These are phyloP conservation scores for Aspergillus campestris DNA, from an alignment of 495 filamentous ascomycete species.

Conservation along the genomic window DNA sequence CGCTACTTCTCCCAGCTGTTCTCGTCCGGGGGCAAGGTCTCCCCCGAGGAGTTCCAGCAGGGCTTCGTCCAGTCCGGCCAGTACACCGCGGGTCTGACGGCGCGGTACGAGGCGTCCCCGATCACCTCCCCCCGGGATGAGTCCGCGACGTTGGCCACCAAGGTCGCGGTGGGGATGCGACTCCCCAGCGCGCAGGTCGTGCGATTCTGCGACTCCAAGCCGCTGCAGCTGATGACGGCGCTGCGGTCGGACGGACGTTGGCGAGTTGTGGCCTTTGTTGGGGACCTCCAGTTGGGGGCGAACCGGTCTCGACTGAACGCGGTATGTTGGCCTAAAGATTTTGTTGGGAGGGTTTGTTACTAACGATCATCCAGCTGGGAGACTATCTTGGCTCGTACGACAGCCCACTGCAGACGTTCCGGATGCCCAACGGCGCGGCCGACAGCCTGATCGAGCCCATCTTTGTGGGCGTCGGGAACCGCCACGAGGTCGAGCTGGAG, in stretches of 20 bases:
- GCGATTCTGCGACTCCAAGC: constrained; percentile 50
- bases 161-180: constrained; percentile 46
- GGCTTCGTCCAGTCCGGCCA: constrained; percentile 51
- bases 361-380: constrained; percentile 21
- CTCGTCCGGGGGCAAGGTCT: constrained; percentile 32
- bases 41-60: constrained; percentile 42
- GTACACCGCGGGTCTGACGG: constrained; percentile 58
- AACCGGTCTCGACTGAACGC: constrained; percentile 28
- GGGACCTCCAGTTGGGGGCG: constrained; percentile 41
- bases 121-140: constrained; percentile 29
- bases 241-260: constrained; percentile 53
- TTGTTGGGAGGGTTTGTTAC: not conserved
- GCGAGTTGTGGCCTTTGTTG: constrained; percentile 46
- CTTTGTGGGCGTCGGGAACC: constrained; percentile 45
- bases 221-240: constrained; percentile 41
- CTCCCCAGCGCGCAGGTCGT: constrained; percentile 53
- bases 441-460: constrained; percentile 56
- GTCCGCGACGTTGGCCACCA: constrained; percentile 29
- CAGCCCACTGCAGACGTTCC: constrained; percentile 36
- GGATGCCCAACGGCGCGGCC: constrained; percentile 30
- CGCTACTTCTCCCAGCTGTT: constrained; percentile 56
- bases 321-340: constrained; percentile 23
- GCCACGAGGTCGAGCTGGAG: constrained; percentile 48
- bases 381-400: constrained; percentile 27
- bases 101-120: constrained; percentile 45